phyloP scores from a whole-genome alignment of 495 filamentous ascomycete genomes.

The Oleoguttula mirabilis region DNA sequence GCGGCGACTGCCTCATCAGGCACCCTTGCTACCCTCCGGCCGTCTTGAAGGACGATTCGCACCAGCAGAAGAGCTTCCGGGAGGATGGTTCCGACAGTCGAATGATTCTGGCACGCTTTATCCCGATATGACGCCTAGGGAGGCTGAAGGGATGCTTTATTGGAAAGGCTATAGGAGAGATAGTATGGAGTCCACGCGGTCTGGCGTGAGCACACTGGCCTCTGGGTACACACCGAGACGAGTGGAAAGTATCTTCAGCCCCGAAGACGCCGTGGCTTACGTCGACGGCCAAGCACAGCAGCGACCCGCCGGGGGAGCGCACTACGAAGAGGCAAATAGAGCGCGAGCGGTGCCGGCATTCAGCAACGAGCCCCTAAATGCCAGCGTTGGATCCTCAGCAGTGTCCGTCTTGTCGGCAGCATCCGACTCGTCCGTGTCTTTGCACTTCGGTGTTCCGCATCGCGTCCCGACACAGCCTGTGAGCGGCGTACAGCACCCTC shows the following conservation, averaged over 20 bases:
- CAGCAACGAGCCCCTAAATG: too few species aligned
- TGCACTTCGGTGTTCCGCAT: conserved; percentile 8
- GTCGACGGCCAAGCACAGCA: conserved; percentile 23
- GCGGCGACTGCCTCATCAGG: conserved; percentile 4
- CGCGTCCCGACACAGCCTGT: background rate
- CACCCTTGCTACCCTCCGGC: conserved; percentile 60
- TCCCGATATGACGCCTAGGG: conserved; percentile 30
- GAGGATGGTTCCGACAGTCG: conserved; percentile 50
- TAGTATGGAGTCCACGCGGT: conserved; percentile 50
- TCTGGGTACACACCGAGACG: conserved; percentile 62
- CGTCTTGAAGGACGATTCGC: conserved; percentile 62
- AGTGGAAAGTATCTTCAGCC: conserved; percentile 62
- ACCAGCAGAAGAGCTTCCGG: conserved; percentile 44
- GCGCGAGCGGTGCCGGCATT: too few species aligned
- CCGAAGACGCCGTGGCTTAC: conserved; percentile 25
- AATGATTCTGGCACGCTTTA: conserved; percentile 41
- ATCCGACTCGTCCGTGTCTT: conserved; percentile 5
- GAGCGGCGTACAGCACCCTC: background rate
- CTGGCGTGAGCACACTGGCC: conserved; percentile 45
- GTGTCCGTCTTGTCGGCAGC: background rate
- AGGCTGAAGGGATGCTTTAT: background rate
- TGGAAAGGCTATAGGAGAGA: conserved; percentile 38
- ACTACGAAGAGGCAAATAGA: too few species aligned
- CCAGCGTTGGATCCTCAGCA: too few species aligned
- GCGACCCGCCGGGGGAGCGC: conserved; percentile 27